Evolutionary conservation across 2,329 filamentous ascomycete species (phyloP), one percentile per base, ranked within the genome.

Genomic region (Colletotrichum sp.): DNA sequence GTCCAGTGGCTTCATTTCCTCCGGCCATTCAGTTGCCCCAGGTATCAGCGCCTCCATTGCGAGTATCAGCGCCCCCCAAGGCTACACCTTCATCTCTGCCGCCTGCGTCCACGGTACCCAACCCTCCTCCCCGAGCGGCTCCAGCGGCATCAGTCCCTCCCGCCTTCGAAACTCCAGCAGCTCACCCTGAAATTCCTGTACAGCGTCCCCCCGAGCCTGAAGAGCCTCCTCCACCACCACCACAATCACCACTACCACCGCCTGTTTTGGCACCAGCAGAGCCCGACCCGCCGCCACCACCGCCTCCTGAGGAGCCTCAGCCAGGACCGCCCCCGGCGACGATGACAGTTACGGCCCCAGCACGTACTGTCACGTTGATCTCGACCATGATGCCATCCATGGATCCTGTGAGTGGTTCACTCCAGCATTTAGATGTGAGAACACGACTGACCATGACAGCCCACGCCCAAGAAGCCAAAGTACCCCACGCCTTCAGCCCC

Each of bases 201-300:
- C 57, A 57, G 52, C 72, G 67, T 30, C 72, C 69, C 4, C 28
- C 72, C 18, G 39, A 48, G 21, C 72, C 67, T 10, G 72, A 68
- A 26, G 72, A 75, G 6, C 70, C 63, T 16, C 71, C 72, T 3
- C 59, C 74, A 24, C 73, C 69, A 28, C 72, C 67, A 21, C 43
- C 43, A 21, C 43, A 48, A 13, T 48, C 72, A n/a, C 59, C 73
- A 24, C 64, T 64, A 12, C 72, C 67, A 9, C 32, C 73, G 2
- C 69, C 73, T 4, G 72, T 75, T 24, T 60, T 75, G 10, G 66
- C 74, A 39, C 76, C 76, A 14, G 76, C 28, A 55, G 69, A 76
- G 30, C 66, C 65, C 24, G 55, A 60, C 18, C 72, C 70, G 7
- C 68, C 67, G 16, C 34, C 39, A 18, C 30, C 74, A 12, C 64